Conservation (phyloP, 2,329 filamentous ascomycete genomes). For the Verticillium isaacii region DNA sequence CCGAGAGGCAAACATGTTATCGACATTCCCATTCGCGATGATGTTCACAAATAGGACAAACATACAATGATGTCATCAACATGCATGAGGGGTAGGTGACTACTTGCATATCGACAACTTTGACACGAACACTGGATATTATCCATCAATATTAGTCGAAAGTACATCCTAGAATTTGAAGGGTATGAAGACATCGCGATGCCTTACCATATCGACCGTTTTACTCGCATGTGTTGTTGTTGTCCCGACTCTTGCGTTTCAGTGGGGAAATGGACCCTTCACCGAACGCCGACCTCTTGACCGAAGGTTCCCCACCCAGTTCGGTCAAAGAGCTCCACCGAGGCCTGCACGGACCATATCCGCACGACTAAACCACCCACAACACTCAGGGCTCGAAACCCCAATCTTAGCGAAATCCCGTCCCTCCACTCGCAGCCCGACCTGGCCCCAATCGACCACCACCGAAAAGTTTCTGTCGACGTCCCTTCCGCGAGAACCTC, state of each 20-base stretch:
- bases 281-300: not conserved
- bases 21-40: not conserved
- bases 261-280: not conserved
- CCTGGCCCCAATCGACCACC: not conserved
- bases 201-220: not conserved
- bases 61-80: not conserved
- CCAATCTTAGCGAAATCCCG: slow-evolving; percentile 12
- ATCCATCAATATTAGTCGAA: not conserved
- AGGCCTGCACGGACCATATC: not conserved
- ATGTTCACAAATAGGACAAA: not conserved
- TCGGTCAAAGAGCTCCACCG: not conserved
- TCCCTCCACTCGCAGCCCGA: not conserved
- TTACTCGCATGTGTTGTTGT: not conserved
- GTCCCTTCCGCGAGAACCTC: slow-evolving; percentile 2
- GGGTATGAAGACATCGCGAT: not conserved
- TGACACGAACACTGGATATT: not conserved
- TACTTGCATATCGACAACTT: not conserved
- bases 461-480: not conserved
- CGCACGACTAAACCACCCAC: not conserved
- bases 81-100: not conserved
- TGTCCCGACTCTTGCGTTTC: not conserved
- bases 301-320: not conserved
- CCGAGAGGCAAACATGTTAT: too few relatives aligned
- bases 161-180: too few relatives aligned
- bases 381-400: slow-evolving; percentile 16